Evolutionary conservation across 768 basidiomycete species (phyloP).

Genomic region (Pulveroboletus sp.): DNA sequence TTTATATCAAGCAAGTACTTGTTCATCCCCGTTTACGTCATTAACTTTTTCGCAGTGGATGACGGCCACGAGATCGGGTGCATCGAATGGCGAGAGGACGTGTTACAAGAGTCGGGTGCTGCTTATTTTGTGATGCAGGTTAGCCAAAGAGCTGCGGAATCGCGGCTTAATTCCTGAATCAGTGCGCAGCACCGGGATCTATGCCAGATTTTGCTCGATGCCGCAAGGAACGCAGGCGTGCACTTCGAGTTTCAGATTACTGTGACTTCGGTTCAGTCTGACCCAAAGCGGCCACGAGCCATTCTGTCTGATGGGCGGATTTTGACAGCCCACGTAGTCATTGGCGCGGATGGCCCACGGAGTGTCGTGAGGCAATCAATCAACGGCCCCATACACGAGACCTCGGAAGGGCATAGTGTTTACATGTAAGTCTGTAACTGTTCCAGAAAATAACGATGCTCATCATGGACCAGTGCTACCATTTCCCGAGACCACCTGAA

Average conservation of each 20-base stretch:
- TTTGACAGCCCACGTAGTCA: slow-evolving; percentile 48
- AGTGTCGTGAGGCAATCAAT: slow-evolving; percentile 39
- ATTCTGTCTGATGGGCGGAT: slow-evolving; percentile 41
- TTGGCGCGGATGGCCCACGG: slow-evolving; percentile 58
- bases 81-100: slow-evolving; percentile 45
- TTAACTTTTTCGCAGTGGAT: slow-evolving; percentile 32
- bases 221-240: slow-evolving; percentile 47
- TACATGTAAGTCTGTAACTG: slow-evolving; percentile 39
- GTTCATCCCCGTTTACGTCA: neutral
- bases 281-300: slow-evolving; percentile 28
- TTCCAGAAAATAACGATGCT: slow-evolving; percentile 2
- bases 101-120: slow-evolving; percentile 48
- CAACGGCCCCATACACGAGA: slow-evolving; percentile 28
- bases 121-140: slow-evolving; percentile 53
- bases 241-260: slow-evolving; percentile 42
- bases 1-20: slow-evolving; percentile 22
- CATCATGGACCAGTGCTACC: slow-evolving; percentile 31
- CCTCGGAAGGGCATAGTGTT: slow-evolving; percentile 32
- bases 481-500: slow-evolving; percentile 40
- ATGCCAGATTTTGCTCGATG: slow-evolving; percentile 43
- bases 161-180: neutral
- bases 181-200: slow-evolving; percentile 48
- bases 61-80: slow-evolving; percentile 42
- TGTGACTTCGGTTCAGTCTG: slow-evolving; percentile 33
- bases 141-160: slow-evolving; percentile 4